Percentiles rank a stretch among this genome's conserved stretches.
Evolutionary conservation across 805 yeast species (phyloP).

Genomic region (Yamadazyma endophytica): DNA sequence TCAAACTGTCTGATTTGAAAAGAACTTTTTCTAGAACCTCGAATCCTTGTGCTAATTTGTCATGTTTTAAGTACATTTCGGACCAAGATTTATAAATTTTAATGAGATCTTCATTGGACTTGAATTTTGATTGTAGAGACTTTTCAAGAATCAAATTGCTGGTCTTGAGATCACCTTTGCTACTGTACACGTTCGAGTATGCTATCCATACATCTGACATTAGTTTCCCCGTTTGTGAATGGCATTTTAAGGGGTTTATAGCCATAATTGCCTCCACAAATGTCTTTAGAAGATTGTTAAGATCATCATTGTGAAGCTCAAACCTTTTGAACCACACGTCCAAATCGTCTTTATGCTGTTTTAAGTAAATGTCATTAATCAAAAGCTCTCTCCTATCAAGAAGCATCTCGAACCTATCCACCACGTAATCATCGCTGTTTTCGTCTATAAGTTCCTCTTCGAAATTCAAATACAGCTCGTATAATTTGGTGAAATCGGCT

Average conservation of each 20-base stretch:
- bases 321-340: conserved; percentile 68
- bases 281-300: conserved; percentile 43
- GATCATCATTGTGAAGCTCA: conserved; percentile 34
- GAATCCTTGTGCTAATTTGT: conserved; percentile 40
- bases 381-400: conserved; percentile 54
- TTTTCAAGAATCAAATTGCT: conserved; percentile 62
- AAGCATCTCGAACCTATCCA: conserved; percentile 51
- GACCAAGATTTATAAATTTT: conserved; percentile 75
- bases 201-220: conserved; percentile 64
- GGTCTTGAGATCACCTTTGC: conserved; percentile 48
- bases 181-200: conserved; percentile 64
- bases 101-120: conserved; percentile 58
- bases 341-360: conserved; percentile 59
- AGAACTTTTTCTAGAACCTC: conserved; percentile 30
- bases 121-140: conserved; percentile 68
- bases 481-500: conserved; percentile 59
- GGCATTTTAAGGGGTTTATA: conserved; percentile 55
- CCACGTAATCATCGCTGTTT: conserved; percentile 9
- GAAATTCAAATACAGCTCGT: conserved; percentile 58
- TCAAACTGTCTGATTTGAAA: conserved; percentile 8
- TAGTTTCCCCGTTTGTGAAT: conserved; percentile 21
- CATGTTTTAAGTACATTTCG: conserved; percentile 53
- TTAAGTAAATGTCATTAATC: conserved; percentile 62
- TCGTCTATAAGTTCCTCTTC: conserved; percentile 42
- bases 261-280: conserved; percentile 62